Base-by-base conservation (phyloP, 106 monocot species). In the Triglochin maritima region DNA sequence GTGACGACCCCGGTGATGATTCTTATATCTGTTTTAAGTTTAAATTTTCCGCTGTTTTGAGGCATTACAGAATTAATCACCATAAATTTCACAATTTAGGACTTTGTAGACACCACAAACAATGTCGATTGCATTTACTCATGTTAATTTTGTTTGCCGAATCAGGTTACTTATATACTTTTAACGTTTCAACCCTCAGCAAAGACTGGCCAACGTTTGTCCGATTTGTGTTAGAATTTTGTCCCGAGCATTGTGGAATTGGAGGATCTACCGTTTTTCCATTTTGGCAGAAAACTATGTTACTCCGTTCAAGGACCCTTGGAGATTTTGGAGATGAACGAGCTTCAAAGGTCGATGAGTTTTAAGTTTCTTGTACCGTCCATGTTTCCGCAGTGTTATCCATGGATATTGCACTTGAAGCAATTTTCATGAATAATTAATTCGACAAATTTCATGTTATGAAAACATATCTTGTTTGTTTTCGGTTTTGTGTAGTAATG, bases 181-280 rank as follows among this genome's bases (percentile, higher is more conserved):
- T 96, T 66, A 90, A 81, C 80, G 95, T 87, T 72, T 96, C 95
- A 49, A 88, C 95, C 14, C 81, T 96, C 54, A 84, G 87, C 78
- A 87, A 85, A 62, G 72, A 90, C 51, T 96, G 95, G 95, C 81
- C 85, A 67, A 56, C 48, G 7, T 51, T 51, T 9, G 9, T 9
- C 7, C 7, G 52, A 52, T 52, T 6, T 52, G 11, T 52, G 0
- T 52, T 11, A 52, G 7, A 52, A 1, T 8, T 11, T 52, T 52
- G 11, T 52, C 0, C 7, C 9, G 0, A 8, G 52, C 9, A 11
- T 52, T 11, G 11, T 2, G 11, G 0, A 8, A 8, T 52, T 11
- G 11, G 52, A 8, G 52, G 8, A 3, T 63, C 2, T 1, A 7
- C 14, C 50, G n/a, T 57, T 42, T 58, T 13, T 55, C n/a, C n/a